phyloP scores from a whole-genome alignment of 1,284 basidiomycete species.

The Marasmius oreades region DNA sequence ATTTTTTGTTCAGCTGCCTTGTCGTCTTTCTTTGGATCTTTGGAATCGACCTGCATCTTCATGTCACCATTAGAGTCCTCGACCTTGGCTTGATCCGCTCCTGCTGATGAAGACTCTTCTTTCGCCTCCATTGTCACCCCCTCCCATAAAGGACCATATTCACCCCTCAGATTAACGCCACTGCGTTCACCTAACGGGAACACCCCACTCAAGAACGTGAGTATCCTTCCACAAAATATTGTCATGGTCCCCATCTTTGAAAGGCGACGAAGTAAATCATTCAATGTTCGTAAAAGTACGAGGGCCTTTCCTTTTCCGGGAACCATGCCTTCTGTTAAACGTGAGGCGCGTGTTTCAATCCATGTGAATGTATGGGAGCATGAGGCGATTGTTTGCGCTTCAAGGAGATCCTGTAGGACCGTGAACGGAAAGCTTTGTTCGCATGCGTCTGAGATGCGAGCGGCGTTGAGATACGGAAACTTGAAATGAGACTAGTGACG shows the following conservation, averaged over 20 bases:
- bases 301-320: constrained; percentile 87
- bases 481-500: constrained; percentile 19
- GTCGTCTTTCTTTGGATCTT: constrained; percentile 33
- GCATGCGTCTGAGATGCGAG: constrained; percentile 40
- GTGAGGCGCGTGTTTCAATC: constrained; percentile 67
- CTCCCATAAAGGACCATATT: constrained; percentile 80
- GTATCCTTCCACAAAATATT: constrained; percentile 83
- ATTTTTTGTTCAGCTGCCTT: constrained; percentile 51
- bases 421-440: constrained; percentile 55
- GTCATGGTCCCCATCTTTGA: constrained; percentile 82
- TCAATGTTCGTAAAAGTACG: constrained; percentile 77
- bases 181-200: constrained; percentile 87
- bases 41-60: constrained; percentile 35
- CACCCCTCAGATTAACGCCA: constrained; percentile 86
- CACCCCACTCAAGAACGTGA: constrained; percentile 81
- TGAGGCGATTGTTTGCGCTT: constrained; percentile 76
- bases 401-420: constrained; percentile 72
- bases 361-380: constrained; percentile 83
- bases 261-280: constrained; percentile 81
- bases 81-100: constrained; percentile 27
- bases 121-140: constrained; percentile 43
- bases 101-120: constrained; percentile 23
- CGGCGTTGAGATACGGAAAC: constrained; percentile 7
- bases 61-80: constrained; percentile 18
- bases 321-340: constrained; percentile 71